Evolutionary conservation across 805 yeast species (phyloP).

Genomic region (Candida coquimbonensis): DNA sequence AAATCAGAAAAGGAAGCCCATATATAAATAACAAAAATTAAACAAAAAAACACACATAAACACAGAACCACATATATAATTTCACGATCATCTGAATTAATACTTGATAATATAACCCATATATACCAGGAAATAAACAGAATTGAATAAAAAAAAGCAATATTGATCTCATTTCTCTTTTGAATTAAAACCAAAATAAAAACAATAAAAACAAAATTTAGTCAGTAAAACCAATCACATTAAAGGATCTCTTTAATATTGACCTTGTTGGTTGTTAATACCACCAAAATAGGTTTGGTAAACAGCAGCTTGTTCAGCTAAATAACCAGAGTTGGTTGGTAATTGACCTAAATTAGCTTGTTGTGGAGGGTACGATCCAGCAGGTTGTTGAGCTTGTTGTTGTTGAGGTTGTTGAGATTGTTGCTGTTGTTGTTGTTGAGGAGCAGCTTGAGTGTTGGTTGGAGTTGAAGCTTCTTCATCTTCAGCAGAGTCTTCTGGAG

Average conservation of each 20-base stretch:
- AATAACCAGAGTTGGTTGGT: constrained; percentile 37
- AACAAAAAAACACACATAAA: too few species aligned
- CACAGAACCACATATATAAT: too few species aligned
- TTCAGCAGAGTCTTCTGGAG: constrained; percentile 70
- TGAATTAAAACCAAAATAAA: background rate
- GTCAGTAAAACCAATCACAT: background rate
- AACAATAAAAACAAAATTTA: background rate
- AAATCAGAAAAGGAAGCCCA: too few species aligned
- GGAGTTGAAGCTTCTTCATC: constrained; percentile 34
- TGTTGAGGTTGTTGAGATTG: constrained; percentile 15
- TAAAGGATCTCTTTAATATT: constrained; percentile 26
- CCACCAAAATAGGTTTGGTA: constrained; percentile 59
- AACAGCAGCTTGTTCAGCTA: constrained; percentile 47
- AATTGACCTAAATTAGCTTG: constrained; percentile 34
- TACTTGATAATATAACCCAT: too few species aligned
- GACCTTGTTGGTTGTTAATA: constrained; percentile 53
- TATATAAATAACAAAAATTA: too few species aligned
- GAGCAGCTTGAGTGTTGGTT: constrained; percentile 25
- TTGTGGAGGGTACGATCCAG: constrained; percentile 33
- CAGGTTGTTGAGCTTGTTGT: constrained; percentile 12
- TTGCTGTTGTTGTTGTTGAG: constrained; percentile 17
- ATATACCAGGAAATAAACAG: too few species aligned
- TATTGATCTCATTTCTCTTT: too few species aligned
- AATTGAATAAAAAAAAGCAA: too few species aligned
- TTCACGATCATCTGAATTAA: too few species aligned